Conservation (phyloP, 495 filamentous ascomycete species). For the Beverwykella pulmonaria region DNA sequence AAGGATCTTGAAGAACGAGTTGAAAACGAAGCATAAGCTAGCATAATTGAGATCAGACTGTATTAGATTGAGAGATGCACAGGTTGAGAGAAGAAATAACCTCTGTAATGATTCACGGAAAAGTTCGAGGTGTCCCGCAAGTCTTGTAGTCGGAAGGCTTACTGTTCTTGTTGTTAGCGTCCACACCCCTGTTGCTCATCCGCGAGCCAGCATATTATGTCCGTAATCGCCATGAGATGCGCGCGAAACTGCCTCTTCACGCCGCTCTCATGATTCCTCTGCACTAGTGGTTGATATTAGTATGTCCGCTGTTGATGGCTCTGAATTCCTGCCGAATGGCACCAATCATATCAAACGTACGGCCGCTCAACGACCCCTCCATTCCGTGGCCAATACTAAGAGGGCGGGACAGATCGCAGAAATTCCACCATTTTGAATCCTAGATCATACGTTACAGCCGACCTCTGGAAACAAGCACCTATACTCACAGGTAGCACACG, state of each 20-base stretch:
- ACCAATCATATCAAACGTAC: slow-evolving; percentile 25
- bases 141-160: slow-evolving; percentile 16
- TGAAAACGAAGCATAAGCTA: no score
- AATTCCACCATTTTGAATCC: slow-evolving; percentile 39
- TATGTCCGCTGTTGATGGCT: slow-evolving; percentile 29
- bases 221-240: neutral
- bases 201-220: neutral
- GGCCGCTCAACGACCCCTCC: neutral
- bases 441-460: slow-evolving; percentile 30
- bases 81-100: no score
- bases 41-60: no score
- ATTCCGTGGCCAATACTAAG: neutral
- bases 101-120: neutral
- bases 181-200: neutral
- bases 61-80: no score
- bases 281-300: neutral
- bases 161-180: neutral
- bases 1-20: no score
- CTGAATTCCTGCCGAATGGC: slow-evolving; percentile 9
- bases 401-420: slow-evolving; percentile 23
- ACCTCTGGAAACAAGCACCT: slow-evolving; percentile 67
- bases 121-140: neutral
- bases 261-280: slow-evolving; percentile 5
- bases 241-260: neutral
- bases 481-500: slow-evolving; percentile 64